Evolutionary conservation across 2,329 filamentous ascomycete species (phyloP).

Genomic region (Colletotrichum chrysophilum): DNA sequence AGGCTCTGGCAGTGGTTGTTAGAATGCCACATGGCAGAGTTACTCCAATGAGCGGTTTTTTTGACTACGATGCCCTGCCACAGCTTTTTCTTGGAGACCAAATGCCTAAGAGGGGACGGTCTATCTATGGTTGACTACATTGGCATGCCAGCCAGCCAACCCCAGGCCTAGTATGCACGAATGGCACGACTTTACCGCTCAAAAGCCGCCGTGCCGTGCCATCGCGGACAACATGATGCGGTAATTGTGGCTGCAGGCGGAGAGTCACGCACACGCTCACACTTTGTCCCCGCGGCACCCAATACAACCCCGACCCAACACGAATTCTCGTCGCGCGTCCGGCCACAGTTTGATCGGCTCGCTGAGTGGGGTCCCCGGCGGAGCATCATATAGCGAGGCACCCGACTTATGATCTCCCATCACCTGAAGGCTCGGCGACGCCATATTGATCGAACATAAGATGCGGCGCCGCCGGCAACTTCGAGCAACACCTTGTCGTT

Average conservation of each 20-base stretch:
- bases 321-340: neutral
- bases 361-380: neutral
- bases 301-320: neutral
- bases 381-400: slow-evolving; percentile 20
- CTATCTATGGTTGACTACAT: neutral
- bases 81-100: neutral
- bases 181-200: neutral
- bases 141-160: neutral
- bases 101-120: neutral
- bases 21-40: neutral
- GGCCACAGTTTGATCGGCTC: slow-evolving; percentile 15
- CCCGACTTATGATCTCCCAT: slow-evolving; percentile 21
- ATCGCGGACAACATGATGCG: slow-evolving; percentile 1
- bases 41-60: neutral
- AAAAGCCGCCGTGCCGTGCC: neutral
- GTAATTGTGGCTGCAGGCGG: neutral
- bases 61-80: neutral
- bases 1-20: neutral
- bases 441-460: neutral
- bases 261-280: neutral
- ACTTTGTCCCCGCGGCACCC: neutral
- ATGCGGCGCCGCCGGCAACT: neutral
- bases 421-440: neutral
- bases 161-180: neutral
- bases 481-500: neutral